phyloP scores from a whole-genome alignment of 83 land plant species.

The Larix sibirica region DNA sequence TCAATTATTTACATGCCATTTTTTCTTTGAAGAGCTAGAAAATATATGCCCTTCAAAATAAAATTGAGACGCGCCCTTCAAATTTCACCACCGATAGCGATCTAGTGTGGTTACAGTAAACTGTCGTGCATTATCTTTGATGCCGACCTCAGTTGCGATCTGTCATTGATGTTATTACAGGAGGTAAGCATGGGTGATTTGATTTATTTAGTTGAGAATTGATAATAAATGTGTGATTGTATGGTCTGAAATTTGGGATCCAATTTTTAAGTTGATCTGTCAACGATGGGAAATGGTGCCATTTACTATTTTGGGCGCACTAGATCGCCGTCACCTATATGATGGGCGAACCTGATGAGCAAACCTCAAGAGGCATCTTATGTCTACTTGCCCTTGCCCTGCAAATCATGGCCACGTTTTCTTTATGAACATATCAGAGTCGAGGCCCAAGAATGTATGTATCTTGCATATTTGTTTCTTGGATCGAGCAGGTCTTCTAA shows the following conservation, averaged over 20 bases:
- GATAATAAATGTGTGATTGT: background rate
- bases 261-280: constrained; percentile 44
- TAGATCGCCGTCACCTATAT: constrained; percentile 16
- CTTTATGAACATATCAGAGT: constrained; percentile 22
- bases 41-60: too few species aligned
- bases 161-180: constrained; percentile 50
- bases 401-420: constrained; percentile 32
- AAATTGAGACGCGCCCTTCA: too few species aligned
- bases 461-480: constrained; percentile 43
- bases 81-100: too few species aligned
- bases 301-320: constrained; percentile 74
- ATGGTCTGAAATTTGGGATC: background rate
- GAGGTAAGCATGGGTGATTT: constrained; percentile 38
- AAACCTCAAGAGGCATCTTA: constrained; percentile 48
- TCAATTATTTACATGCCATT: too few species aligned
- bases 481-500: constrained; percentile 51
- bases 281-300: constrained; percentile 93
- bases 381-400: constrained; percentile 56
- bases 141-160: constrained; percentile 64
- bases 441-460: constrained; percentile 43
- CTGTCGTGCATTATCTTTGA: constrained; percentile 66
- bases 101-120: too few species aligned
- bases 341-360: constrained; percentile 65
- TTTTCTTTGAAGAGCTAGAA: too few species aligned
- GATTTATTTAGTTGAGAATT: background rate